These are phyloP conservation scores for Piper betle DNA, from an alignment of 164 flowering plant genomes.

Conservation along the genomic window DNA sequence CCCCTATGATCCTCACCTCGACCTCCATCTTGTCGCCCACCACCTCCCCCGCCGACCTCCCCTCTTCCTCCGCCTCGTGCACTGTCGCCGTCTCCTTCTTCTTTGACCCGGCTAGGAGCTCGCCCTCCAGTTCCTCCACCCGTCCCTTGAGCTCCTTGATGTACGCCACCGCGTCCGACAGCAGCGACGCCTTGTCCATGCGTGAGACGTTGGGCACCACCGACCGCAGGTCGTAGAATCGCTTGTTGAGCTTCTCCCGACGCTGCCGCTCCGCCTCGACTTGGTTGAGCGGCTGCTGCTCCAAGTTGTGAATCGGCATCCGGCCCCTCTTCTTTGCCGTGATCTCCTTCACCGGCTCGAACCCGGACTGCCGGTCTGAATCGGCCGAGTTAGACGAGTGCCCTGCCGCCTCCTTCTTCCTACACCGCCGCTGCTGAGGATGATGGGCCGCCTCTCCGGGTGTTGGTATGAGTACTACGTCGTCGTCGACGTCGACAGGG, in stretches of 20 bases:
- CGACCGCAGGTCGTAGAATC: slow-evolving; percentile 71
- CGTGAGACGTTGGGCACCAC: slow-evolving; percentile 82
- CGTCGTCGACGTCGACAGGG: not conserved
- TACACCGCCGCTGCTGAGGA: not conserved
- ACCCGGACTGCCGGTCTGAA: no score
- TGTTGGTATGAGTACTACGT: no score
- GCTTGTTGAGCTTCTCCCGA: slow-evolving; percentile 77
- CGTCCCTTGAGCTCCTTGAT: slow-evolving; percentile 43
- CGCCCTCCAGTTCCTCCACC: slow-evolving; percentile 35
- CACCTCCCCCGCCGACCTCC: slow-evolving; percentile 15
- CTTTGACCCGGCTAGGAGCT: slow-evolving; percentile 7
- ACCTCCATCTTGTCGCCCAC: slow-evolving; percentile 18
- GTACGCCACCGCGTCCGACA: slow-evolving; percentile 67
- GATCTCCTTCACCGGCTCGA: not conserved
- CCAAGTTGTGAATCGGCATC: not conserved
- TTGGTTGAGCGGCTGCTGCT: slow-evolving; percentile 40
- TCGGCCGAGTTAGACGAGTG: no score
- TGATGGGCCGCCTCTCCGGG: no score
- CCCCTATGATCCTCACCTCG: slow-evolving; percentile 53
- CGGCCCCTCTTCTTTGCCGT: not conserved
- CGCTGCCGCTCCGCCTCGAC: slow-evolving; percentile 87
- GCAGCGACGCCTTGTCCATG: slow-evolving; percentile 82
- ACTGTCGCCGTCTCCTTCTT: not conserved
- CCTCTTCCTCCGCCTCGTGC: not conserved
- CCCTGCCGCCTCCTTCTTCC: not conserved